A percentile compares a stretch with the other conserved stretches of the same genome.
phyloP scores from a whole-genome alignment of 441 rosid genomes.

The Croton setiger region DNA sequence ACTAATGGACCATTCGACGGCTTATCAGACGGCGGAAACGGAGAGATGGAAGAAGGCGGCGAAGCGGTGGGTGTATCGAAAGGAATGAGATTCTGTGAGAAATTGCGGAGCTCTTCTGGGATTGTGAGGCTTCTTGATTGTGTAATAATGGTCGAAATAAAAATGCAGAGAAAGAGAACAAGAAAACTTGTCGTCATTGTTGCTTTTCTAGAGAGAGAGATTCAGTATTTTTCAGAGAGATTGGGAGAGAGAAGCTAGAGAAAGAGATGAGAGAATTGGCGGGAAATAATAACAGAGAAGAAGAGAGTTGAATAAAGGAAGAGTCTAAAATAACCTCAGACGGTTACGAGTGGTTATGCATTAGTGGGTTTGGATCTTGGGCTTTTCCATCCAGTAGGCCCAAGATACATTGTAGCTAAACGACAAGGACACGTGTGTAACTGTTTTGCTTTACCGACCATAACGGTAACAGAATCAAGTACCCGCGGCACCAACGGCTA shows the following conservation, averaged over 20 bases:
- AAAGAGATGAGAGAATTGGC: not conserved
- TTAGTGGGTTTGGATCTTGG: not conserved
- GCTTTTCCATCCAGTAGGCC: not conserved
- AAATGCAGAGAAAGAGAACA: conserved; percentile 27
- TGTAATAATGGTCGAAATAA: conserved; percentile 20
- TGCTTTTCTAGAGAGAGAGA: not conserved
- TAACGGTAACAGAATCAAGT: not conserved
- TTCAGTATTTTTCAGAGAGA: not conserved
- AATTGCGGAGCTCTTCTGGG: conserved; percentile 30
- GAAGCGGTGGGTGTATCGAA: conserved; percentile 10
- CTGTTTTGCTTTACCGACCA: conserved; percentile 3
- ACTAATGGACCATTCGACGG: conserved; percentile 30
- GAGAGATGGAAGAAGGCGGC: conserved; percentile 22
- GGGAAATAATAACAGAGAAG: not conserved
- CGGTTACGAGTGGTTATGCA: too few relatives aligned
- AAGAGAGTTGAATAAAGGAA: not conserved
- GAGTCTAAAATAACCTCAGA: conserved; percentile 7
- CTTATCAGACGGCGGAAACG: conserved; percentile 17
- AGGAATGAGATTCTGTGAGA: conserved; percentile 20
- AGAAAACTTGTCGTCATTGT: conserved; percentile 35
- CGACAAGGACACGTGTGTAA: not conserved
- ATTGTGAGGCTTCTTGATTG: conserved; percentile 22
- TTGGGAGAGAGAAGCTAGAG: not conserved
- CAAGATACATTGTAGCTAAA: not conserved
- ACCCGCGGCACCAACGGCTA: not conserved